These are phyloP conservation scores for Lactarius indigo DNA, from an alignment of 768 basidiomycete species.

Conservation along the genomic window DNA sequence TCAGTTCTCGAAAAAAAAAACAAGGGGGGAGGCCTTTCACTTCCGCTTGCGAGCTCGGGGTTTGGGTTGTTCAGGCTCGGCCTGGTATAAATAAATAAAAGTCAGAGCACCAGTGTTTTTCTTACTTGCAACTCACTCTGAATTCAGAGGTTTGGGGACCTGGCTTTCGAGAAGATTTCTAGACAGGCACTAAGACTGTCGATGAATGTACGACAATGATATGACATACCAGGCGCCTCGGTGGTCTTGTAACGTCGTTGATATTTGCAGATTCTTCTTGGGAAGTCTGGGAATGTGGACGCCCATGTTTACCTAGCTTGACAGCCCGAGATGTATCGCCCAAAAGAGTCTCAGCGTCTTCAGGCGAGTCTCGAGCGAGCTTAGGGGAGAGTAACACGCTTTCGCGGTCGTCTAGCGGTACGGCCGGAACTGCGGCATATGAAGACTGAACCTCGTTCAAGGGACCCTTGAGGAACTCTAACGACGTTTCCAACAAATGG, in stretches of 20 bases:
- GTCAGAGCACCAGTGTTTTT: not conserved
- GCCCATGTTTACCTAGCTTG: slow-evolving; percentile 15
- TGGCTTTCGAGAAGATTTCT: slow-evolving; percentile 15
- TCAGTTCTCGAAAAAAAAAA: not conserved
- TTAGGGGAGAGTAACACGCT: not conserved
- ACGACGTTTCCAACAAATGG: slow-evolving; percentile 2
- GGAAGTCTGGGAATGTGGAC: slow-evolving; percentile 37
- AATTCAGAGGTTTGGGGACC: slow-evolving; percentile 10
- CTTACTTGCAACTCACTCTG: slow-evolving; percentile 9
- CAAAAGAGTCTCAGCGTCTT: not conserved
- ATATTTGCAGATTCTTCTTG: slow-evolving; percentile 1
- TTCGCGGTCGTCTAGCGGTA: not conserved
- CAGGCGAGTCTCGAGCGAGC: not conserved
- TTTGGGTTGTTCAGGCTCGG: slow-evolving; percentile 18
- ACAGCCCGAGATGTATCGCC: not conserved
- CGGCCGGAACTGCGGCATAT: not conserved
- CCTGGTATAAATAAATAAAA: slow-evolving; percentile 1
- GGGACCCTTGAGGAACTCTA: not conserved
- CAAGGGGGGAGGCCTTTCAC: not conserved
- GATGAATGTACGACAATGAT: not conserved
- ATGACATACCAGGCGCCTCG: slow-evolving; percentile 17
- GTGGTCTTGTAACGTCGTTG: slow-evolving; percentile 8
- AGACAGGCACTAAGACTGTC: not conserved
- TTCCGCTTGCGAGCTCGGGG: slow-evolving; percentile 20
- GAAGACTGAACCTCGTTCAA: slow-evolving; percentile 5